Conservation (phyloP, 805 yeast species). For the Teunomyces panamensis region DNA sequence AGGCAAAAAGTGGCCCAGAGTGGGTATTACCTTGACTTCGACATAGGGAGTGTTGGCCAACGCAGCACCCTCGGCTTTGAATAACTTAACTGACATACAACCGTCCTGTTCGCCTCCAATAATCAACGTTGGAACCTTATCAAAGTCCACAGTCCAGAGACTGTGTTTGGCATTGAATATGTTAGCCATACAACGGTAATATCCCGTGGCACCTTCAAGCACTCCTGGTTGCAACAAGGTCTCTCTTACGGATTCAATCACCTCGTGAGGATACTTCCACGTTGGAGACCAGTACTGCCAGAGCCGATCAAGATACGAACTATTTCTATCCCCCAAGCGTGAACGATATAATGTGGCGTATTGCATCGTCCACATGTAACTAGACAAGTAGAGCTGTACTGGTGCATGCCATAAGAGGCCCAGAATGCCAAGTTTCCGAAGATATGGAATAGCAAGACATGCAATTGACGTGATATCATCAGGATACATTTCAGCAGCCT, state of each 20-base stretch:
- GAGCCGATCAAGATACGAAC: constrained; percentile 27
- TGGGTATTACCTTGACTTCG: constrained; percentile 21
- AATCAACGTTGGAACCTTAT: constrained; percentile 34
- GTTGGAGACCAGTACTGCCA: constrained; percentile 42
- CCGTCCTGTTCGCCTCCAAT: constrained; percentile 39
- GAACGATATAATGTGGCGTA: constrained; percentile 19
- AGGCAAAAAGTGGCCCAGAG: constrained; percentile 40
- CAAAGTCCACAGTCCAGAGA: constrained; percentile 23
- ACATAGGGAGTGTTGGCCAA: constrained; percentile 18
- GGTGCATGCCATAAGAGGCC: constrained; percentile 30
- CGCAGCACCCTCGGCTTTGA: constrained; percentile 20
- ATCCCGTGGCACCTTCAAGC: constrained; percentile 35
- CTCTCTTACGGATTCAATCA: constrained; percentile 26
- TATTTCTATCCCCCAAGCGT: constrained; percentile 14
- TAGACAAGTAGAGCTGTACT: constrained; percentile 30
- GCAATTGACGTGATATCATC: constrained; percentile 29
- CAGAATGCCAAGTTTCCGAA: constrained; percentile 25
- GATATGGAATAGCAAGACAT: constrained; percentile 39
- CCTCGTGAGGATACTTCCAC: constrained; percentile 27
- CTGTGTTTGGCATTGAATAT: constrained; percentile 16
- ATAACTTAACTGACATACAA: constrained; percentile 32
- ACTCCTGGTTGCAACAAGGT: constrained; percentile 25
- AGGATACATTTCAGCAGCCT: constrained; percentile 33
- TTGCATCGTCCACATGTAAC: constrained; percentile 40
- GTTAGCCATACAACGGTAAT: constrained; percentile 31